Conservation (phyloP, 345 rosid genomes). For the Luvunga scandens region DNA sequence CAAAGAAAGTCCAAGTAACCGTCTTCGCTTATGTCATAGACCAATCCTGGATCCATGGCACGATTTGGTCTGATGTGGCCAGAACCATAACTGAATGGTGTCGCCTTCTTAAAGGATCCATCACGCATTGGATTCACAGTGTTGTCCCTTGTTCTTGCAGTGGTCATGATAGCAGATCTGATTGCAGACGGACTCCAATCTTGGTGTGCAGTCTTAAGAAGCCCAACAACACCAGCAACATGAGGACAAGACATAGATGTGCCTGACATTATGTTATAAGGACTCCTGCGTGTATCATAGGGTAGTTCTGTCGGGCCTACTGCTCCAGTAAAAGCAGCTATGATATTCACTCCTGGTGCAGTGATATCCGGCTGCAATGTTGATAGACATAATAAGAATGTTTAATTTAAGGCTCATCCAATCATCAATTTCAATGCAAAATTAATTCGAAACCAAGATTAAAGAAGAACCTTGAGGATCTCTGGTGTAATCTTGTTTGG, state of each 20-base stretch:
- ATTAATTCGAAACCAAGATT: neutral
- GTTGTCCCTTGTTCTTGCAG: constrained; percentile 65
- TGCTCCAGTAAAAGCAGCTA: constrained; percentile 53
- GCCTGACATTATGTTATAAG: constrained; percentile 41
- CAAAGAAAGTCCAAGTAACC: constrained; percentile 77
- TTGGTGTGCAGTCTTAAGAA: constrained; percentile 41
- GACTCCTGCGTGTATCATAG: constrained; percentile 36
- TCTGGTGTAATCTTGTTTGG: constrained; percentile 58
- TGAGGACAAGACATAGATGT: constrained; percentile 73
- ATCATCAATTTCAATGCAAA: neutral
- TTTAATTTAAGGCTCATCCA: neutral
- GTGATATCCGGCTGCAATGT: constrained; percentile 63
- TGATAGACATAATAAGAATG: too few species aligned
- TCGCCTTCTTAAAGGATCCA: constrained; percentile 31
- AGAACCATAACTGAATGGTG: constrained; percentile 58
- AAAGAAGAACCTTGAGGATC: constrained; percentile 52
- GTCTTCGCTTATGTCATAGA: constrained; percentile 47
- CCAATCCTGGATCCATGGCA: constrained; percentile 68
- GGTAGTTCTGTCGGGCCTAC: constrained; percentile 29
- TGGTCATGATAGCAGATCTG: constrained; percentile 57
- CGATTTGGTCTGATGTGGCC: constrained; percentile 82
- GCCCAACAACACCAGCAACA: constrained; percentile 50
- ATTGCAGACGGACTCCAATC: constrained; percentile 59
- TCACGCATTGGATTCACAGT: constrained; percentile 31
- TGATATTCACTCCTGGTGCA: constrained; percentile 73